These are phyloP conservation scores for Spraguea lophii DNA, from an alignment of 371 early-diverging fungal species.

Conservation along the genomic window DNA sequence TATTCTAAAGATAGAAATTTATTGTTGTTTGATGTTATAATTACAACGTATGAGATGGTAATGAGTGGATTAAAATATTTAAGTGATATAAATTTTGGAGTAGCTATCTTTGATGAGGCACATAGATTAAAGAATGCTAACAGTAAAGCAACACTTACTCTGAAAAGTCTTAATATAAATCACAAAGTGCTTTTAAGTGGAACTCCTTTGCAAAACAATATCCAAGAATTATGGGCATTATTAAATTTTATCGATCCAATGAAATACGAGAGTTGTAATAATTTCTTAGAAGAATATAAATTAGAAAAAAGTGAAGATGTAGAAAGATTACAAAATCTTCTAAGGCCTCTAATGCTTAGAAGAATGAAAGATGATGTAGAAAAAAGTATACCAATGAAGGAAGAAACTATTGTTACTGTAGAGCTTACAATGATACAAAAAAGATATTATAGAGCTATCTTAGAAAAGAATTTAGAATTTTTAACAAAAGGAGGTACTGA, in stretches of 20 bases:
- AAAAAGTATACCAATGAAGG: constrained; percentile 59
- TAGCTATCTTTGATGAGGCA: constrained; percentile 74
- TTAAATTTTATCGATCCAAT: constrained; percentile 69
- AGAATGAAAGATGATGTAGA: constrained; percentile 67
- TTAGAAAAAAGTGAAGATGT: constrained; percentile 41
- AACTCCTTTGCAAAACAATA: constrained; percentile 74
- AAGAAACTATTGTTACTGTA: constrained; percentile 67
- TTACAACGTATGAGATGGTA: constrained; percentile 67
- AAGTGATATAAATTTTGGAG: constrained; percentile 57
- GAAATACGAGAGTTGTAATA: constrained; percentile 48
- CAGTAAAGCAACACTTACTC: constrained; percentile 52
- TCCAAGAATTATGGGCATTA: constrained; percentile 66
- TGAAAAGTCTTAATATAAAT: constrained; percentile 52
- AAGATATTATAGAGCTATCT: constrained; percentile 63
- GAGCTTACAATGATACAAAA: constrained; percentile 58
- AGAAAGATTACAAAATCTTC: constrained; percentile 32
- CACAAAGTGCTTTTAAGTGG: constrained; percentile 61
- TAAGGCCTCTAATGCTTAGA: constrained; percentile 53
- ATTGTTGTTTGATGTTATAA: constrained; percentile 54
- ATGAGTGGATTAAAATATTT: constrained; percentile 53
- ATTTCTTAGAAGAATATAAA: constrained; percentile 22
- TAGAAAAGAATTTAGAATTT: constrained; percentile 65
- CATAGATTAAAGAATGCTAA: constrained; percentile 70
- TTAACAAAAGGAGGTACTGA: constrained; percentile 51
- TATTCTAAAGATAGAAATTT: constrained; percentile 48